A percentile compares a stretch with the other conserved stretches of the same genome.
Conservation (phyloP, 768 basidiomycete genomes). For the Leccinum uliginosum region DNA sequence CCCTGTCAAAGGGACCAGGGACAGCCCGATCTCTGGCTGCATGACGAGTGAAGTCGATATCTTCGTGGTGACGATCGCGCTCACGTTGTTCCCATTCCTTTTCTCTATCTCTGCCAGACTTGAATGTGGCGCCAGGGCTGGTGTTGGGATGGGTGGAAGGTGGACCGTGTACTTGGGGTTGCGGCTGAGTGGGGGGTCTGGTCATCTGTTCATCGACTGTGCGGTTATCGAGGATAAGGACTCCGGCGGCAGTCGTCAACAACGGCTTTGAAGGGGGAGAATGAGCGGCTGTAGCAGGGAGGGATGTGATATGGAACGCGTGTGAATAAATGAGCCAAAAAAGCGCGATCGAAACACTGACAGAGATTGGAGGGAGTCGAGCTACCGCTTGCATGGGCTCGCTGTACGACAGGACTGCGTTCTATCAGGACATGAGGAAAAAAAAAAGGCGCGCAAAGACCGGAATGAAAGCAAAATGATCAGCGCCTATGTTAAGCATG, state of each 20-base stretch:
- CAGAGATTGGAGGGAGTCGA: slow-evolving; percentile 26
- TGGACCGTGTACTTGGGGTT: slow-evolving; percentile 13
- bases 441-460: slow-evolving; percentile 10
- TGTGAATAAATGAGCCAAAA: slow-evolving; percentile 1
- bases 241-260: slow-evolving; percentile 22
- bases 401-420: slow-evolving; percentile 28
- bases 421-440: slow-evolving; percentile 13
- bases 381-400: slow-evolving; percentile 22
- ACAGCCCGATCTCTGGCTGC: slow-evolving; percentile 23
- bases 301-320: not conserved
- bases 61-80: slow-evolving; percentile 27
- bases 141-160: slow-evolving; percentile 20
- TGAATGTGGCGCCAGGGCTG: slow-evolving; percentile 20
- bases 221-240: slow-evolving; percentile 29
- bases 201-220: slow-evolving; percentile 29
- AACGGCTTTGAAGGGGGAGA: slow-evolving; percentile 25
- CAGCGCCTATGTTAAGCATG: not conserved
- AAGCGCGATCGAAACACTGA: slow-evolving; percentile 8
- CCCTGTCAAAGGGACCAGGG: slow-evolving; percentile 22
- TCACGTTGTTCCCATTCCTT: slow-evolving; percentile 25
- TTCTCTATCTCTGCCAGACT: slow-evolving; percentile 24
- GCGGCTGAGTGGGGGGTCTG: slow-evolving; percentile 17
- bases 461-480: slow-evolving; percentile 2
- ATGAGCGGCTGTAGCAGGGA: slow-evolving; percentile 20
- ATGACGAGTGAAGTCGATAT: slow-evolving; percentile 25